Conservation (phyloP, 345 rosid genomes). For the Cardamine resedifolia region DNA sequence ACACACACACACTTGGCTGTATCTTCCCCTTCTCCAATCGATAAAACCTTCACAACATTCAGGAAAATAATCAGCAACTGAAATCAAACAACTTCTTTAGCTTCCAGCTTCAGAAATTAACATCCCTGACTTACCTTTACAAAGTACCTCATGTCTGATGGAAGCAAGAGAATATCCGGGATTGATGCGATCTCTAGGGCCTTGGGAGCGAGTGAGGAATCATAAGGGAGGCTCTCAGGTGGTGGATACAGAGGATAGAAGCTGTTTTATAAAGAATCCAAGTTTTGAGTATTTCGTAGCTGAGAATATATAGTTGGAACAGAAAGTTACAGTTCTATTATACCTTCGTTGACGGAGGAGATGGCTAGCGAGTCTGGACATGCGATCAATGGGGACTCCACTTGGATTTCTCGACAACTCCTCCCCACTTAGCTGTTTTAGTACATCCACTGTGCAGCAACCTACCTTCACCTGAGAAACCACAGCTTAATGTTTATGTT, state of each 20-base stretch:
- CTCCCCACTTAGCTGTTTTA: constrained; percentile 85
- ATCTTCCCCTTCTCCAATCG: constrained; percentile 59
- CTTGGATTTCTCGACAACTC: constrained; percentile 72
- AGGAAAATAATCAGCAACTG: background rate
- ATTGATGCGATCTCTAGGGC: constrained; percentile 51
- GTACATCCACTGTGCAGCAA: constrained; percentile 85
- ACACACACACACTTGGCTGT: constrained; percentile 64
- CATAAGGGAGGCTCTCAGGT: constrained; percentile 74
- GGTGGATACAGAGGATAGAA: constrained; percentile 90
- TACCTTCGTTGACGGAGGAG: constrained; percentile 74
- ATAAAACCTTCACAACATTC: constrained; percentile 50
- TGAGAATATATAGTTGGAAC: background rate
- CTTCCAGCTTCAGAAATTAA: too few species aligned
- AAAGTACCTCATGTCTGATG: constrained; percentile 83
- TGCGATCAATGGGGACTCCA: constrained; percentile 67
- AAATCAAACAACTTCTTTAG: background rate
- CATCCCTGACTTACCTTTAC: constrained; percentile 52
- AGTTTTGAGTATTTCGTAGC: background rate
- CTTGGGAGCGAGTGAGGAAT: constrained; percentile 72
- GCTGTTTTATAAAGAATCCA: constrained; percentile 46
- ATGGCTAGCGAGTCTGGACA: constrained; percentile 84
- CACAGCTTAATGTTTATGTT: background rate
- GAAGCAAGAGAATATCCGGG: constrained; percentile 77
- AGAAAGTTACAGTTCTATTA: background rate
- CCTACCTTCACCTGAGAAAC: constrained; percentile 74